Evolutionary conservation across 2,329 filamentous ascomycete species (phyloP), one percentile per base, ranked within the genome.

Genomic region (Raffaelea ambrosiae): DNA sequence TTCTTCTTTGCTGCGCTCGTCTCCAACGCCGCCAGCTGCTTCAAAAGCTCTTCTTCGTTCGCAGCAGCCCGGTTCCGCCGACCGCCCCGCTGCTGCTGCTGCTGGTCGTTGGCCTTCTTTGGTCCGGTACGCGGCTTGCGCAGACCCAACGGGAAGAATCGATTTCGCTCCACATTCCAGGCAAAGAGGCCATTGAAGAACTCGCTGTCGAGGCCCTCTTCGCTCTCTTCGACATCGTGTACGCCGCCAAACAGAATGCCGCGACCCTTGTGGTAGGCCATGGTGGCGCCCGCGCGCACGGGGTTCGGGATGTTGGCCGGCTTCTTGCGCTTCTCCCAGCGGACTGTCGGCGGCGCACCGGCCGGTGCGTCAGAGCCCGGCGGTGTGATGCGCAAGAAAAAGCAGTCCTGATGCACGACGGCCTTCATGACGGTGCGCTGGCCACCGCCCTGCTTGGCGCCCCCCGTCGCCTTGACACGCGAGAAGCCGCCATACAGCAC

Each of bases 201-300:
- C 63, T 96, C 90, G 61, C 88, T 95, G 47, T 98, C 91, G 55
- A 98, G 95, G 3, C 87, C 89, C 63, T 98, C 93, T 62, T 95
- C 90, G 54, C 80, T 91, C 61, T 90, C 79, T 63, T 95, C 88
- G 0, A 94, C 85, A 57, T 95, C 90, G 58, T 96, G 88, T 4
- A 98, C 93, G 46, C 93, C 93, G 40, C 93, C 93, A 62, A 97
- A 97, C 58, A 88, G 69, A 49, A 98, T 91, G 1, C 93, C 93
- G 51, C 93, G 81, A 1, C 91, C 90, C 65, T 91, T 93, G 68
- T 98, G 93, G 63, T 84, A 88, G 0, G 88, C 81, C 90, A 97
- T 97, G 2, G 91, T 97, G 1, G 88, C 82, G 29, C 93, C 93
- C 3, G 89, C 90, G 20, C 93, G 81, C 13, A 84, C 66, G 5